Evolutionary conservation across 768 basidiomycete species (phyloP).

Genomic region (Russula lepida): DNA sequence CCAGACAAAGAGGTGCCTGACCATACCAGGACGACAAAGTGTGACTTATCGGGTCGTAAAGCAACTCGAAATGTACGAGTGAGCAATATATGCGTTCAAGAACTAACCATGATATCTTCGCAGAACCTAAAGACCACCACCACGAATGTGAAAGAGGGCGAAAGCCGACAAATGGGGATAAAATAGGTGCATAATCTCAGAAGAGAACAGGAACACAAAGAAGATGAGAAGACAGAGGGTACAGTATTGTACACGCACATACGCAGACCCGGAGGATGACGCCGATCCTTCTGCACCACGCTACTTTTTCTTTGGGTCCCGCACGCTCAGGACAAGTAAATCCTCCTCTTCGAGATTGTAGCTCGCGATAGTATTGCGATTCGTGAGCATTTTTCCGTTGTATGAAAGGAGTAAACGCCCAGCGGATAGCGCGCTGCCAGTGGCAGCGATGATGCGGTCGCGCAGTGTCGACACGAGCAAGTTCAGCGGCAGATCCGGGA

Average conservation of each 20-base stretch:
- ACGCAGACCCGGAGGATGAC: neutral
- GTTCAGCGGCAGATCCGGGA: constrained; percentile 78
- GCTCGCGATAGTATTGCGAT: constrained; percentile 72
- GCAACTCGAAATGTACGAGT: neutral
- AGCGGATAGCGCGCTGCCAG: constrained; percentile 72
- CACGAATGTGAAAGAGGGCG: neutral
- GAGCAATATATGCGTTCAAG: neutral
- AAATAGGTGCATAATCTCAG: constrained; percentile 2
- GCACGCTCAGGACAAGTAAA: constrained; percentile 63
- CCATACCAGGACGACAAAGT: neutral
- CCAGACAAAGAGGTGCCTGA: neutral
- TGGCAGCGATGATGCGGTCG: constrained; percentile 74
- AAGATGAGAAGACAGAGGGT: neutral
- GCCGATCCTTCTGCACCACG: neutral
- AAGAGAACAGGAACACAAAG: neutral
- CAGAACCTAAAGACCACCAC: neutral
- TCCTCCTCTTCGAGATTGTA: constrained; percentile 94
- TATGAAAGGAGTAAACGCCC: constrained; percentile 76
- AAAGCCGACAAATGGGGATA: neutral
- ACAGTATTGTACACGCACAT: neutral
- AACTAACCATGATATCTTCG: neutral
- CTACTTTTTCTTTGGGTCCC: constrained; percentile 65
- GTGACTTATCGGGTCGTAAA: neutral
- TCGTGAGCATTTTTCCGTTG: constrained; percentile 78
- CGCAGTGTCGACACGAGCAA: constrained; percentile 82